A percentile compares a stretch with the other conserved stretches of the same genome.
Conservation (phyloP, 2,329 filamentous ascomycete genomes). For the Amauroascus niger region DNA sequence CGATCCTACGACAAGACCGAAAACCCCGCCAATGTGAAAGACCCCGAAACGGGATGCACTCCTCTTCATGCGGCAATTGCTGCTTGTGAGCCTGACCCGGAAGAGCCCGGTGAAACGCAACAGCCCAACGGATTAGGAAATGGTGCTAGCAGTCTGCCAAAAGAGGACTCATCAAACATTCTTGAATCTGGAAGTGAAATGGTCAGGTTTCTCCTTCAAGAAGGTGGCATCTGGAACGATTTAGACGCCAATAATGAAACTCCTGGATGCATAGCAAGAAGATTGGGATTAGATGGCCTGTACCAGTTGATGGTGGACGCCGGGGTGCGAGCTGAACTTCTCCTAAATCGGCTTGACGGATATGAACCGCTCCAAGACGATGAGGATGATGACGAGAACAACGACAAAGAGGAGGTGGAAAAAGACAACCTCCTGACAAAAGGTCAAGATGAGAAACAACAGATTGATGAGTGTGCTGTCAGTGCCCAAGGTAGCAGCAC, state of each 20-base stretch:
- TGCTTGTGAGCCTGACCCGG: conserved; percentile 47
- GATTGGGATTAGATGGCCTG: conserved; percentile 57
- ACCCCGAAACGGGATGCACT: conserved; percentile 73
- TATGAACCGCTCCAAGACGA: conserved; percentile 59
- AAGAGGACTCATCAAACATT: conserved; percentile 23
- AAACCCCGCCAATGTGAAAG: conserved; percentile 64
- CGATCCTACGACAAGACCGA: conserved; percentile 38
- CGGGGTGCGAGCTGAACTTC: conserved; percentile 78
- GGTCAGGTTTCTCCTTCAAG: conserved; percentile 66
- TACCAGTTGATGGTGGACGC: conserved; percentile 82
- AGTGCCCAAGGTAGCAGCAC: background rate
- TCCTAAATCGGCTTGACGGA: conserved; percentile 70
- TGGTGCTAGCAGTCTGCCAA: conserved; percentile 15
- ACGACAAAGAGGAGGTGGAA: conserved; percentile 33
- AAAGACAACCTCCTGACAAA: conserved; percentile 20
- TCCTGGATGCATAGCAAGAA: conserved; percentile 71
- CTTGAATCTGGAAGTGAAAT: conserved; percentile 57
- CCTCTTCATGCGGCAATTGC: conserved; percentile 85
- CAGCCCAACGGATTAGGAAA: conserved; percentile 22
- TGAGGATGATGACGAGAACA: conserved; percentile 41
- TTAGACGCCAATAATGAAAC: conserved; percentile 79
- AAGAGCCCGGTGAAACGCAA: conserved; percentile 19
- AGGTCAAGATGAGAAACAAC: conserved; percentile 1
- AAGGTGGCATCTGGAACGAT: conserved; percentile 96
- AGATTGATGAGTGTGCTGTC: conserved; percentile 6